Percentiles rank a stretch among this genome's conserved stretches.
Evolutionary conservation across 306 rosid species (phyloP).

Genomic region (Rubus parviflorus): DNA sequence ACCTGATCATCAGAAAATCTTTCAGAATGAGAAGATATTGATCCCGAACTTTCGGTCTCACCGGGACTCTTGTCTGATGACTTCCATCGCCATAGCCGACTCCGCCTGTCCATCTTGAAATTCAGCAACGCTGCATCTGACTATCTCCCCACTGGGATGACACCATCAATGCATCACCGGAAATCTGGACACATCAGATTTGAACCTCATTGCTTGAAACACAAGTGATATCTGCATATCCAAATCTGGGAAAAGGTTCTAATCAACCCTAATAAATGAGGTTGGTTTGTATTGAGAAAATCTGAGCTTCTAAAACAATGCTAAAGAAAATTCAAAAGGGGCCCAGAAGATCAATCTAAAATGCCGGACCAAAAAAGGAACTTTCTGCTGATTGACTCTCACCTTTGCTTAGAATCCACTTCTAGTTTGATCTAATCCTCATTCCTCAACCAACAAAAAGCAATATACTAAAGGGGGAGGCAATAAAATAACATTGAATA

Average conservation of each 20-base stretch:
- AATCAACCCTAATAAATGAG: slow-evolving; percentile 16
- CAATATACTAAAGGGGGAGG: slow-evolving; percentile 24
- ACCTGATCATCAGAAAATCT: slow-evolving; percentile 82
- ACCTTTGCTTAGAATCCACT: slow-evolving; percentile 69
- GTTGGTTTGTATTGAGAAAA: slow-evolving; percentile 18
- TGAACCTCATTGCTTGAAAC: slow-evolving; percentile 15
- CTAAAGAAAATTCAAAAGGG: slow-evolving; percentile 24
- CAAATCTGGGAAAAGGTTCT: slow-evolving; percentile 13
- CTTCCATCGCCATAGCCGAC: slow-evolving; percentile 83
- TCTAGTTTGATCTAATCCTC: slow-evolving; percentile 37
- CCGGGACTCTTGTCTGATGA: slow-evolving; percentile 75
- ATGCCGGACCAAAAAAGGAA: slow-evolving; percentile 17
- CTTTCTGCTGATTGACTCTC: slow-evolving; percentile 34
- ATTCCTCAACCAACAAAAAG: slow-evolving; percentile 36
- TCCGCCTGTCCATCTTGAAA: slow-evolving; percentile 63
- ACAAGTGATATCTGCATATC: not conserved
- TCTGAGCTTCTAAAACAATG: slow-evolving; percentile 17
- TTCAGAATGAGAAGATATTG: slow-evolving; percentile 74
- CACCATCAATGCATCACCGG: slow-evolving; percentile 20
- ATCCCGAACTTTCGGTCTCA: slow-evolving; percentile 78
- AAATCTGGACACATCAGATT: slow-evolving; percentile 11
- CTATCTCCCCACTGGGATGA: slow-evolving; percentile 29
- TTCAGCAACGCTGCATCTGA: slow-evolving; percentile 25
- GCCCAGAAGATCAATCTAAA: slow-evolving; percentile 8
- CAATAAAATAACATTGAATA: slow-evolving; percentile 12